Percentiles rank a stretch among this genome's conserved stretches.
These are phyloP conservation scores for Byssoonygena ceratinophila DNA, from an alignment of 2,329 filamentous ascomycete genomes.

Conservation along the genomic window DNA sequence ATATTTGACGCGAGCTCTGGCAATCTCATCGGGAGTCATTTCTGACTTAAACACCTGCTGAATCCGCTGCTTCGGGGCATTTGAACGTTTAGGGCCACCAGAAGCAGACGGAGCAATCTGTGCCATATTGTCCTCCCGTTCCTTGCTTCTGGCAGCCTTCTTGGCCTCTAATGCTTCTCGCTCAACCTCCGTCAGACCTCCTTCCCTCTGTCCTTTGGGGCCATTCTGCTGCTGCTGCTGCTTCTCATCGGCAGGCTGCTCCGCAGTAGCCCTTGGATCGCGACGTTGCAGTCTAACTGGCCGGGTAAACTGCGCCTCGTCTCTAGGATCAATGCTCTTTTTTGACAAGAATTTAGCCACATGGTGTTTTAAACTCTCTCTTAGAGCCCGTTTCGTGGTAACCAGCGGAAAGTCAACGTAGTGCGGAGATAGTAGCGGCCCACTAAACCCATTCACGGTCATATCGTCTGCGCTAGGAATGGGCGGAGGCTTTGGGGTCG, in stretches of 20 bases:
- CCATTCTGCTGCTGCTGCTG: too few relatives aligned
- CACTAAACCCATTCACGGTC: slow-evolving; percentile 35
- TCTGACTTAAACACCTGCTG: slow-evolving; percentile 79
- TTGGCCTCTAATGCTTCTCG: slow-evolving; percentile 47
- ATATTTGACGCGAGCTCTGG: slow-evolving; percentile 58
- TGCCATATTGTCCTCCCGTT: slow-evolving; percentile 75
- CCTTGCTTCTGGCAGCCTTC: slow-evolving; percentile 69
- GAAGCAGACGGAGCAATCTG: slow-evolving; percentile 80
- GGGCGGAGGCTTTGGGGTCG: slow-evolving; percentile 18
- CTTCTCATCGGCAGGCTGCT: slow-evolving; percentile 35
- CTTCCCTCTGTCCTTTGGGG: slow-evolving; percentile 28
- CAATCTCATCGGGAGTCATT: slow-evolving; percentile 60
- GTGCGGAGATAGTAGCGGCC: slow-evolving; percentile 30
- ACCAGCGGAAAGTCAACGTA: slow-evolving; percentile 57
- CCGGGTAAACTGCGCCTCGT: slow-evolving; percentile 73
- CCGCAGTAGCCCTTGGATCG: slow-evolving; percentile 56
- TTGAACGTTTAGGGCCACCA: slow-evolving; percentile 57
- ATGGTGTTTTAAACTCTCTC: slow-evolving; percentile 74
- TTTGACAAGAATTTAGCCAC: slow-evolving; percentile 69
- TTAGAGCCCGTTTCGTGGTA: slow-evolving; percentile 68
- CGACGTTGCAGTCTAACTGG: slow-evolving; percentile 83
- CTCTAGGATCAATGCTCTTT: slow-evolving; percentile 53
- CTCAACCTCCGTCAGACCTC: slow-evolving; percentile 55
- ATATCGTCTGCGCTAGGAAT: slow-evolving; percentile 24
- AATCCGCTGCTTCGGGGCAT: slow-evolving; percentile 62